These are phyloP conservation scores for Mucor circinelloides DNA, from an alignment of 371 early-diverging fungal species.

Conservation along the genomic window DNA sequence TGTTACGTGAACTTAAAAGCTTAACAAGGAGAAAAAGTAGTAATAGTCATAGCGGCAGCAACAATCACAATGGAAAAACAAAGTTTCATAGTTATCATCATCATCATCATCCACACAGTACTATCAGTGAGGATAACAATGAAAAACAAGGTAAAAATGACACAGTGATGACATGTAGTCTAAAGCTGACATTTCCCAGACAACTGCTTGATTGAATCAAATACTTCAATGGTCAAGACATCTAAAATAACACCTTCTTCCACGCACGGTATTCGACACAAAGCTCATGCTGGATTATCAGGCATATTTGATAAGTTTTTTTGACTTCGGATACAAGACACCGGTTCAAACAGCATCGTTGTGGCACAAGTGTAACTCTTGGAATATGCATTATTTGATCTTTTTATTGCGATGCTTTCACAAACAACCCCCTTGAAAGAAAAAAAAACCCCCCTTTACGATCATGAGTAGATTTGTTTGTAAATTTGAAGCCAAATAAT, in stretches of 20 bases:
- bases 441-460: neutral
- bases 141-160: neutral
- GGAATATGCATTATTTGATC: neutral
- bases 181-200: neutral
- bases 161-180: neutral
- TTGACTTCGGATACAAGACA: neutral
- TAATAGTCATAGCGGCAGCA: neutral
- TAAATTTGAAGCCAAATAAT: too few relatives aligned
- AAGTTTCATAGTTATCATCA: neutral
- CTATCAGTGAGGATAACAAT: neutral
- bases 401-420: neutral
- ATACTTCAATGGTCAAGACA: neutral
- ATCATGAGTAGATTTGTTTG: neutral
- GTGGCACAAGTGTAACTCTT: neutral
- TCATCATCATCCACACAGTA: neutral
- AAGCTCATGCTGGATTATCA: neutral
- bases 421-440: neutral
- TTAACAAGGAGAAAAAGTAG: slow-evolving; percentile 36
- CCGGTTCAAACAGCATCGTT: neutral
- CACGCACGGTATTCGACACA: slow-evolving; percentile 2
- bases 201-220: neutral
- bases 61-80: neutral
- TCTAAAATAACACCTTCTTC: neutral
- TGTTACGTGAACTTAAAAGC: slow-evolving; percentile 40
- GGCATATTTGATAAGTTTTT: neutral